Evolutionary conservation across 768 basidiomycete genomes (phyloP).

Genomic region (Suillus weaverae): DNA sequence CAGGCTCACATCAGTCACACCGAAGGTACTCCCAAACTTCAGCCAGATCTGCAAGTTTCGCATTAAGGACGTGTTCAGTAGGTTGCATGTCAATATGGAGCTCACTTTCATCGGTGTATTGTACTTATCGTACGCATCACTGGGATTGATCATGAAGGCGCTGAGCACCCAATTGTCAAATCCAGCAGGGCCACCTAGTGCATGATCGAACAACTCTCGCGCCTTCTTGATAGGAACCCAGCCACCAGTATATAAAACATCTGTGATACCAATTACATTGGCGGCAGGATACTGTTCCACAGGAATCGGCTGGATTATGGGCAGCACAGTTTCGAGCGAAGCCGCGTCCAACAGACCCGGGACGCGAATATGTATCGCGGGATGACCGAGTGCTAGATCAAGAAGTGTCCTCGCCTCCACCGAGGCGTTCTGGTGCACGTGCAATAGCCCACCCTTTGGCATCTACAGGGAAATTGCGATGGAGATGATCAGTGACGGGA

Average conservation of each 20-base stretch:
- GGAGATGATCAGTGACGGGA: background rate
- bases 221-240: constrained; percentile 41
- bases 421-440: constrained; percentile 45
- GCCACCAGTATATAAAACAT: constrained; percentile 27
- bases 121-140: constrained; percentile 43
- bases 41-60: constrained; percentile 19
- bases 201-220: constrained; percentile 33
- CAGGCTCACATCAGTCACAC: constrained; percentile 24
- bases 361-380: constrained; percentile 40
- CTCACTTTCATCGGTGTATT: constrained; percentile 41
- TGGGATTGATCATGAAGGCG: constrained; percentile 41
- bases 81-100: background rate
- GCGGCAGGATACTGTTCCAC: constrained; percentile 17
- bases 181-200: constrained; percentile 39
- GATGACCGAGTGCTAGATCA: constrained; percentile 36
- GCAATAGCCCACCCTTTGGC: constrained; percentile 51
- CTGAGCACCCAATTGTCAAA: constrained; percentile 46
- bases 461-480: constrained; percentile 29
- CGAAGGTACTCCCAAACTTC: constrained; percentile 23
- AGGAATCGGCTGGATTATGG: constrained; percentile 38
- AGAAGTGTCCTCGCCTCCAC: constrained; percentile 38
- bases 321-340: constrained; percentile 28
- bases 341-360: constrained; percentile 20
- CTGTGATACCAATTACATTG: constrained; percentile 25
- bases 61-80: background rate